Base-by-base conservation (phyloP, 73 alveolate genomes). In the Uronychia binucleata region DNA sequence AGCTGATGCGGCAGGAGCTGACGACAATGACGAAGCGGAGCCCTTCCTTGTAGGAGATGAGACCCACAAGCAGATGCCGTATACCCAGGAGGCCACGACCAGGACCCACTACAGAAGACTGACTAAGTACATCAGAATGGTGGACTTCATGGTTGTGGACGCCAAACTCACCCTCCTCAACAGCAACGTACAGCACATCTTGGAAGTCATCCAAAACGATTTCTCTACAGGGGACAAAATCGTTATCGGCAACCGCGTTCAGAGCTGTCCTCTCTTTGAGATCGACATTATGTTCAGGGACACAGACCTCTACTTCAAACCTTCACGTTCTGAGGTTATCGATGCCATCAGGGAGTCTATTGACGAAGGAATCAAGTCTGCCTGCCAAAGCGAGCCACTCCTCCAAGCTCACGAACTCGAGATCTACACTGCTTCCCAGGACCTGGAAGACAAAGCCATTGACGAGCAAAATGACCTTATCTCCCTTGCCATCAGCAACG, bases 71-170 rank as follows among this genome's bases (percentile, higher is more conserved):
- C 91, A 87, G 76, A 97, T 98, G 97, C 99, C 98, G 0, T 97
- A 96, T 81, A 97, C 99, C 27, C 97, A 97, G 83, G 99, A 98
- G 74, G 99, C 99, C 0, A 98, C 99, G 0, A 96, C 97, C 27
- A 88, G 99, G 75, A 91, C 99, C 0, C 99, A 98, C 86, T 98
- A 96, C 82, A 97, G 93, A 80, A 97, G 98, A 85, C 93, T 98
- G 46, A 88, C 95, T 34, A 98, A 96, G 82, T 98, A 95, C 88
- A 96, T 98, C 11, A 91, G 99, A 83, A 92, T 97, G 58, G 91
- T 96, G 46, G 99, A 98, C 88, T 97, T 92, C 85, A 81, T 95
- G 78, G 88, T 97, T 28, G 93, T 95, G 84, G 99, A 98, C 78
- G 95, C 99, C 1, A 98, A 98, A 83, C 91, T 97, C 26, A 91